phyloP scores from a whole-genome alignment of 176 grass and related monocot genomes.

The Carex kokanica region DNA sequence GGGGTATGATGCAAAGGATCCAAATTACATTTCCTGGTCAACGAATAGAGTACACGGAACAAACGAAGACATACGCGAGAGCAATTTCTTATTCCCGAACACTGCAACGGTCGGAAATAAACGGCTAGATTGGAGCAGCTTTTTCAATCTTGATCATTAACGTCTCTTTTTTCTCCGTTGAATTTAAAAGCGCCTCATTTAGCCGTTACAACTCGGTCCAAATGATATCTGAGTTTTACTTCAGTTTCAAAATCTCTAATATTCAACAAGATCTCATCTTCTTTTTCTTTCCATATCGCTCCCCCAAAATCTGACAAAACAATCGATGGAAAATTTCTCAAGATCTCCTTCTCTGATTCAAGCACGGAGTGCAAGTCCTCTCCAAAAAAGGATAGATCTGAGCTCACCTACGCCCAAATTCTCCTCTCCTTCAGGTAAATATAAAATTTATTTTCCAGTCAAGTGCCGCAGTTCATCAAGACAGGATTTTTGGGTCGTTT shows the following conservation, averaged over 20 bases:
- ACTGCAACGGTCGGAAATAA: conserved; percentile 19
- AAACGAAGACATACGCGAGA: too few relatives aligned
- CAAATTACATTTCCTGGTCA: too few relatives aligned
- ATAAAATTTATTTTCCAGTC: neutral
- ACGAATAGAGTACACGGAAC: too few relatives aligned
- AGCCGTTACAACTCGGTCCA: conserved; percentile 20
- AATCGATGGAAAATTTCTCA: neutral
- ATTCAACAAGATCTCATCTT: conserved; percentile 7
- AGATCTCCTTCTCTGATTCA: conserved; percentile 19
- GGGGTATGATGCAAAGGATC: neutral
- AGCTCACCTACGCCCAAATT: neutral
- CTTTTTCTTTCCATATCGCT: conserved; percentile 6
- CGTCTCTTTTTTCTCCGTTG: neutral
- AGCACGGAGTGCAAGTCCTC: neutral
- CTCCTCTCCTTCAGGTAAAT: conserved; percentile 22
- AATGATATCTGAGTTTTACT: neutral
- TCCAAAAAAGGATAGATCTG: neutral
- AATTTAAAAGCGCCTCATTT: conserved; percentile 4
- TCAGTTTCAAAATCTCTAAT: neutral
- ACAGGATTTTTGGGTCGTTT: too few relatives aligned
- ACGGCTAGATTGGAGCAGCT: conserved; percentile 4
- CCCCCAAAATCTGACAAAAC: conserved; percentile 7
- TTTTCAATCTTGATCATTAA: conserved; percentile 18
- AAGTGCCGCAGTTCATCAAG: too few relatives aligned
- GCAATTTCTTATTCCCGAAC: neutral